Evolutionary conservation across 352 stramenopile species (phyloP).

Genomic region (Peronospora belbahrii): DNA sequence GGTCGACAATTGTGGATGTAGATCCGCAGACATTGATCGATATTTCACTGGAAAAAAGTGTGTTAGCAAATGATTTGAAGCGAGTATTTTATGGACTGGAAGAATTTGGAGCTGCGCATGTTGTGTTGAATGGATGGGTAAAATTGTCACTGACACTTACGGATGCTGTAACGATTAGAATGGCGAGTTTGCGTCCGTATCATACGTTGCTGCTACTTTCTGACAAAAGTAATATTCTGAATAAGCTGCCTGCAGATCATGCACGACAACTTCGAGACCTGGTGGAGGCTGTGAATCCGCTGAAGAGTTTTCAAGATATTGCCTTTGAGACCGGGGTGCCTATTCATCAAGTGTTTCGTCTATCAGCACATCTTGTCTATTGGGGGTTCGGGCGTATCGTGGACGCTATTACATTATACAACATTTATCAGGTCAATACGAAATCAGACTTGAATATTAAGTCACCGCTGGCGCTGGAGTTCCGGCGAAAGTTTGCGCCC

Average conservation of each 20-base stretch:
- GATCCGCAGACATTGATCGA: conserved; percentile 82
- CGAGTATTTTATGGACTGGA: conserved; percentile 75
- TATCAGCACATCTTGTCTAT: conserved; percentile 77
- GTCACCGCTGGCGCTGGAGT: conserved; percentile 55
- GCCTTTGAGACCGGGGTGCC: conserved; percentile 66
- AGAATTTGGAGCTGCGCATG: conserved; percentile 62
- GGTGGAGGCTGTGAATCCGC: conserved; percentile 65
- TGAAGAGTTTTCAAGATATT: conserved; percentile 83
- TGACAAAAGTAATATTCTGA: conserved; percentile 57
- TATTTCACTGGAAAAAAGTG: conserved; percentile 62
- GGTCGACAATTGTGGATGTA: conserved; percentile 39
- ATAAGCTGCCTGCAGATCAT: conserved; percentile 59
- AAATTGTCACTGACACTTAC: conserved; percentile 79
- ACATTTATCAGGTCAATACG: conserved; percentile 76
- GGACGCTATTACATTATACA: conserved; percentile 80
- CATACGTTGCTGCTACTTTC: conserved; percentile 71
- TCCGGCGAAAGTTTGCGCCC: conserved; percentile 59
- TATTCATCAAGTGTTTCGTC: conserved; percentile 76
- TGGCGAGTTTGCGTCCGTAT: conserved; percentile 68
- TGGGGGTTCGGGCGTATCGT: conserved; percentile 77
- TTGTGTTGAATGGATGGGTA: conserved; percentile 82
- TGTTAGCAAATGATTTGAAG: conserved; percentile 83
- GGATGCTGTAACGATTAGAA: conserved; percentile 48
- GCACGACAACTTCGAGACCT: conserved; percentile 69
- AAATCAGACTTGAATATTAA: conserved; percentile 43